These are phyloP conservation scores for Candida namnaoensis DNA, from an alignment of 805 yeast genomes.

Conservation along the genomic window DNA sequence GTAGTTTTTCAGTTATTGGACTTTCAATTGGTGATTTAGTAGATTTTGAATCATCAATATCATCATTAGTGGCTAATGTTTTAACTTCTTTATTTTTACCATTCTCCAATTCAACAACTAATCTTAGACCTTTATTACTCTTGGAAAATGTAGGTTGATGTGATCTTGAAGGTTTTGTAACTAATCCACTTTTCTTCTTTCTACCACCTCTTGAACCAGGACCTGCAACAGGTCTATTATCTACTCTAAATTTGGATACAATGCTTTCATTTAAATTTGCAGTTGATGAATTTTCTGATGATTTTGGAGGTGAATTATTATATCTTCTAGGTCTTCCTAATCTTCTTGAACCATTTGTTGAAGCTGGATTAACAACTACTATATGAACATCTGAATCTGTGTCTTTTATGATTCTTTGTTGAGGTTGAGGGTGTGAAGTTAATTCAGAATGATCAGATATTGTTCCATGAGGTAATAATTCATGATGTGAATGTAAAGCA, in stretches of 20 bases:
- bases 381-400: conserved; percentile 13
- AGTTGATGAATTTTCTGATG: conserved; percentile 4
- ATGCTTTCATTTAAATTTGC: conserved; percentile 14
- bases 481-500: not conserved
- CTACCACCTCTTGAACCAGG: conserved; percentile 21
- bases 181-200: conserved; percentile 1
- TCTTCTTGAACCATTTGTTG: conserved; percentile 14
- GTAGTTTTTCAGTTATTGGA: too few species aligned
- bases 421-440: conserved; percentile 4
- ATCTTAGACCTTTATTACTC: not conserved
- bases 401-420: conserved; percentile 14
- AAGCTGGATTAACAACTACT: conserved; percentile 19
- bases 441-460: not conserved
- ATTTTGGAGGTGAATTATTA: not conserved
- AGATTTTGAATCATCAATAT: too few species aligned
- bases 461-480: not conserved
- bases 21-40: too few species aligned
- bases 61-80: too few species aligned
- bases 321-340: conserved; percentile 18
- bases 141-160: conserved; percentile 1
- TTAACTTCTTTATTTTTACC: not conserved
- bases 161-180: conserved; percentile 1
- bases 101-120: not conserved
- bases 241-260: conserved; percentile 16
- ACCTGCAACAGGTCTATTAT: conserved; percentile 14